Percentiles rank a stretch among this genome's conserved stretches.
Conservation (phyloP, 371 early-diverging fungal species). For the Paraphysoderma sedebokerense region DNA sequence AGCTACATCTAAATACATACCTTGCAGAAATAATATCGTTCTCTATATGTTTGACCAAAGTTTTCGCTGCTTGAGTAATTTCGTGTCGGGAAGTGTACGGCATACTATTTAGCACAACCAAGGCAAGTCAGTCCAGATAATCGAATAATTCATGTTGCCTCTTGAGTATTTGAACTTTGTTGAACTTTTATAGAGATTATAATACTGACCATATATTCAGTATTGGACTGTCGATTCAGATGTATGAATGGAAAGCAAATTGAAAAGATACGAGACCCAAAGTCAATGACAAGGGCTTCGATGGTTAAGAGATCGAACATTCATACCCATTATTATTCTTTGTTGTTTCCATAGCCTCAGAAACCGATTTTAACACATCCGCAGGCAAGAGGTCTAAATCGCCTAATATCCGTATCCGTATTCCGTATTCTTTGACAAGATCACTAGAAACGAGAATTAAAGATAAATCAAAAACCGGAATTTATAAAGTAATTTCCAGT, state of each 20-base stretch:
- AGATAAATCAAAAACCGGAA: not conserved
- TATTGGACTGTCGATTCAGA: not conserved
- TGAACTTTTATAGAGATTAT: too few relatives aligned
- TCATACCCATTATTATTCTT: constrained; percentile 40
- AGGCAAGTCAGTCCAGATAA: too few relatives aligned
- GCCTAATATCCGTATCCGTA: constrained; percentile 71
- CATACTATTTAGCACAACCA: too few relatives aligned
- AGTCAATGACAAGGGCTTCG: not conserved
- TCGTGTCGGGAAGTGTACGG: constrained; percentile 96
- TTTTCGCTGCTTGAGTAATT: constrained; percentile 26
- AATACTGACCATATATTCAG: constrained; percentile 35
- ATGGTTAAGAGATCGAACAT: not conserved
- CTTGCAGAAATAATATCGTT: too few relatives aligned
- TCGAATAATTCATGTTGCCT: too few relatives aligned
- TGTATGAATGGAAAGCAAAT: not conserved
- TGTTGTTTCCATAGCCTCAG: constrained; percentile 46
- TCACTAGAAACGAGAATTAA: constrained; percentile 26
- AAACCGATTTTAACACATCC: constrained; percentile 39
- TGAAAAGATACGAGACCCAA: not conserved
- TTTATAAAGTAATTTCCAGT: not conserved
- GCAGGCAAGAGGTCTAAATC: constrained; percentile 44
- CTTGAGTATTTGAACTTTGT: too few relatives aligned
- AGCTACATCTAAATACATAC: too few relatives aligned
- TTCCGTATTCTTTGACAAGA: constrained; percentile 46
- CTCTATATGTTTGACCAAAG: too few relatives aligned